Conservation (phyloP, 345 rosid species). For the Angophora floribunda region DNA sequence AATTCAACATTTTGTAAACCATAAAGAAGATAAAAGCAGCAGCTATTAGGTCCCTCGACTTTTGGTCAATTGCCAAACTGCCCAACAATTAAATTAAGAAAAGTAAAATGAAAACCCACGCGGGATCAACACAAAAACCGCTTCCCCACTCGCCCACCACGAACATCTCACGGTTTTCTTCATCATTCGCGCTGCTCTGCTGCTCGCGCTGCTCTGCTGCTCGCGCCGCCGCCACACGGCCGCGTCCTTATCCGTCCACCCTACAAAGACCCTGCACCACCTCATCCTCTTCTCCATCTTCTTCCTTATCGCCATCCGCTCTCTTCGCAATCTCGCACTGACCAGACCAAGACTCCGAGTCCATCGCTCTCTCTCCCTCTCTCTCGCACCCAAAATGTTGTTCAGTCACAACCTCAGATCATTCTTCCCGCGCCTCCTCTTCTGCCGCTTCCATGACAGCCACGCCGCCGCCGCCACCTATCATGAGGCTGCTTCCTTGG, state of each 20-base stretch:
- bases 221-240: too few relatives aligned
- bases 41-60: background rate
- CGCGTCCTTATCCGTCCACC: too few relatives aligned
- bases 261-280: background rate
- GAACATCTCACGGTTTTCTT: too few relatives aligned
- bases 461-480: background rate
- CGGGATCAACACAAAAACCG: background rate
- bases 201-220: too few relatives aligned
- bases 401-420: background rate
- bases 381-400: background rate
- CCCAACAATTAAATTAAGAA: background rate
- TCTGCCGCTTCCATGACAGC: background rate
- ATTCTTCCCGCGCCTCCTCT: background rate
- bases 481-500: accelerated
- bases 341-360: background rate
- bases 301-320: background rate
- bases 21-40: background rate
- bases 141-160: background rate
- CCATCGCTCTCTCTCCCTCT: background rate
- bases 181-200: too few relatives aligned
- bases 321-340: background rate
- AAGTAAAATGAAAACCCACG: background rate
- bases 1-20: background rate
- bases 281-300: background rate
- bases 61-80: background rate